phyloP scores from a whole-genome alignment of 2,329 filamentous ascomycete species.

The Ploettnerulaceae sp. region DNA sequence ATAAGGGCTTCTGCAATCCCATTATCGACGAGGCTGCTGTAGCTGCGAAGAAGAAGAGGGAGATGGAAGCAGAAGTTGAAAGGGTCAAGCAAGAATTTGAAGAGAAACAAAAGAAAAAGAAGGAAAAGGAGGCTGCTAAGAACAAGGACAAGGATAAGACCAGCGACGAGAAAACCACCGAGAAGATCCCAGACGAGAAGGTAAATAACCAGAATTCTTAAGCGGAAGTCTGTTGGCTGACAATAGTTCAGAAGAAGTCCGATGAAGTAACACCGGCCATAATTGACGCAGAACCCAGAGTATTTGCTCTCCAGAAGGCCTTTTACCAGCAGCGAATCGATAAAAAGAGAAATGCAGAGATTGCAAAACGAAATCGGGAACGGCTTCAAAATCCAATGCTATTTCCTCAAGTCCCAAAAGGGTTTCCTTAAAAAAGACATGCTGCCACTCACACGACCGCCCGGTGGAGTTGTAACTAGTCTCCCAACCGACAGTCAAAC shows the following conservation, averaged over 20 bases:
- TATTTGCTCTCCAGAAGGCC: conserved; percentile 80
- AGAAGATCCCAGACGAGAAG: conserved; percentile 39
- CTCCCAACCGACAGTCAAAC: neutral
- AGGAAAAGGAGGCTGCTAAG: conserved; percentile 63
- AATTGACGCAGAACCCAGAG: conserved; percentile 63
- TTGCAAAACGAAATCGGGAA: conserved; percentile 76
- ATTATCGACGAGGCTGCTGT: conserved; percentile 64
- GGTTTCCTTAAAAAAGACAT: conserved; percentile 37
- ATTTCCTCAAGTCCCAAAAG: conserved; percentile 81
- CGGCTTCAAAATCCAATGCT: conserved; percentile 70
- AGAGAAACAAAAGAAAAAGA: conserved; percentile 67
- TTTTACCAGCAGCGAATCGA: conserved; percentile 85
- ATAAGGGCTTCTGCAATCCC: conserved; percentile 73
- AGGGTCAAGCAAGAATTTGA: conserved; percentile 65
- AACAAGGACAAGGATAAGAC: conserved; percentile 42
- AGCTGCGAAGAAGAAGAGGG: conserved; percentile 55
- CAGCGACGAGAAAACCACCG: conserved; percentile 34
- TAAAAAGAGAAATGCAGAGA: conserved; percentile 71
- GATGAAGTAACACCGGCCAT: conserved; percentile 15
- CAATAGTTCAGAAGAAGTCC: conserved; percentile 24
- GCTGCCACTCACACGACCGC: neutral
- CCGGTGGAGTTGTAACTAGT: neutral
- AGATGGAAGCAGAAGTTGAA: conserved; percentile 62
- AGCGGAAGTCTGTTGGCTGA: conserved; percentile 10
- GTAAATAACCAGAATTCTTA: conserved; percentile 30